Percentiles rank a stretch among this genome's conserved stretches.
Evolutionary conservation across 163 green algal species (phyloP).

Genomic region (Scenedesmus sp.): DNA sequence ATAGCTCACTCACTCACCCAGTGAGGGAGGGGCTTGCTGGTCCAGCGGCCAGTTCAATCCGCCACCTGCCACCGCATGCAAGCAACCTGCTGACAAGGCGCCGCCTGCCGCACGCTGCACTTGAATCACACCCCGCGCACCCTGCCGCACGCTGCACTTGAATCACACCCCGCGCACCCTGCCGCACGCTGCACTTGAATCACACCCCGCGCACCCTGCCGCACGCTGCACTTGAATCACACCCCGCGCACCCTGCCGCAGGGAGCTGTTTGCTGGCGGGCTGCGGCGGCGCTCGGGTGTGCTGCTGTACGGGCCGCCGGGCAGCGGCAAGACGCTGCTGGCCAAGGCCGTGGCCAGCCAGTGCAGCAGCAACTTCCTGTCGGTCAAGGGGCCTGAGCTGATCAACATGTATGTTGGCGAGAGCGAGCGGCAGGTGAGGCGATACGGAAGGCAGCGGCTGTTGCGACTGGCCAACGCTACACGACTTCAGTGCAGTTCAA

Average conservation of each 20-base stretch:
- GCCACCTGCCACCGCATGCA: not conserved
- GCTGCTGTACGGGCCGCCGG: conserved; percentile 92
- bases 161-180: too few relatives aligned
- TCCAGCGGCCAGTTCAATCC: too few relatives aligned
- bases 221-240: too few relatives aligned
- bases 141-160: too few relatives aligned
- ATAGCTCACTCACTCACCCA: too few relatives aligned
- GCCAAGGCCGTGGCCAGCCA: conserved; percentile 95
- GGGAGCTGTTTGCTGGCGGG: conserved; percentile 84
- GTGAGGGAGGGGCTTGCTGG: not conserved
- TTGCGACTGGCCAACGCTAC: too few relatives aligned
- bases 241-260: not conserved
- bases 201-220: too few relatives aligned
- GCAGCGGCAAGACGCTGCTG: conserved; percentile 96
- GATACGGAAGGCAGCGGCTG: too few relatives aligned
- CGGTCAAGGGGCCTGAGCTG: conserved; percentile 94
- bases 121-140: too few relatives aligned
- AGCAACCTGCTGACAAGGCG: not conserved
- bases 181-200: too few relatives aligned
- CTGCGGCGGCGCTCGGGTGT: conserved; percentile 84
- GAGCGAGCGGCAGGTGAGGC: conserved; percentile 85
- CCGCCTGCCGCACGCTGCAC: too few relatives aligned
- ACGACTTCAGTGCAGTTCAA: too few relatives aligned
- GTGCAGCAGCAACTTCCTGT: conserved; percentile 91
- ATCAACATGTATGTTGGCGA: conserved; percentile 97